Conservation (phyloP, 2,329 filamentous ascomycete genomes). For the Cladosporium sp. region DNA sequence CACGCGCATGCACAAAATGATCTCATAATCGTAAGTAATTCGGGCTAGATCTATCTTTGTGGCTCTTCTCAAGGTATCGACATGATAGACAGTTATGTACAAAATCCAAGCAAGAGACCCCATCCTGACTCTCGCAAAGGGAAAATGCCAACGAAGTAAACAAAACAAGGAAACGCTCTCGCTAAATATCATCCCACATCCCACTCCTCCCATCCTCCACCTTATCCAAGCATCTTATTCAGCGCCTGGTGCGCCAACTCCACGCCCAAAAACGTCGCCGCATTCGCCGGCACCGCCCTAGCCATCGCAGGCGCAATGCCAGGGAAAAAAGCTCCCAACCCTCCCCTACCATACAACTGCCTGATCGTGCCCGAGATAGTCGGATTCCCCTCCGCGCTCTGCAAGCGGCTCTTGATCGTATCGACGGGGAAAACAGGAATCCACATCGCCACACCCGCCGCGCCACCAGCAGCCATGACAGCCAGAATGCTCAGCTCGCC, state of each 20-base stretch:
- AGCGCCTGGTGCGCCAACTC: slow-evolving; percentile 79
- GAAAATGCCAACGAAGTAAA: too few relatives aligned
- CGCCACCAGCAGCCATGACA: slow-evolving; percentile 79
- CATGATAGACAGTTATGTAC: too few relatives aligned
- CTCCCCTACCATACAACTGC: slow-evolving; percentile 77
- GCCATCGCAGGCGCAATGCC: slow-evolving; percentile 90
- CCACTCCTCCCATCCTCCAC: neutral
- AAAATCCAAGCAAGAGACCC: too few relatives aligned
- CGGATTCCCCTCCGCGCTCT: slow-evolving; percentile 82
- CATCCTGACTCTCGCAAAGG: too few relatives aligned
- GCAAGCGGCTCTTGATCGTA: slow-evolving; percentile 89
- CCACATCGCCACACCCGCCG: slow-evolving; percentile 97
- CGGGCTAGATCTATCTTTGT: too few relatives aligned
- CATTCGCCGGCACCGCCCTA: slow-evolving; percentile 91
- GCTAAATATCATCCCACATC: neutral
- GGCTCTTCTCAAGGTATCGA: too few relatives aligned
- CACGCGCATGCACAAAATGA: too few relatives aligned
- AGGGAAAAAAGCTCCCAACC: slow-evolving; percentile 91
- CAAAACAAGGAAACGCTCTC: neutral
- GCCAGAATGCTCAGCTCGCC: slow-evolving; percentile 78
- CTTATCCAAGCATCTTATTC: slow-evolving; percentile 63
- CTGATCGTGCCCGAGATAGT: slow-evolving; percentile 74
- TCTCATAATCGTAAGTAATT: too few relatives aligned
- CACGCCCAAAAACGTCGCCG: slow-evolving; percentile 85
- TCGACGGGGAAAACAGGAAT: slow-evolving; percentile 97